A percentile compares a stretch with the other conserved stretches of the same genome.
phyloP scores from a whole-genome alignment of 176 grass and related monocot genomes.

The Phoenix dactylifera region DNA sequence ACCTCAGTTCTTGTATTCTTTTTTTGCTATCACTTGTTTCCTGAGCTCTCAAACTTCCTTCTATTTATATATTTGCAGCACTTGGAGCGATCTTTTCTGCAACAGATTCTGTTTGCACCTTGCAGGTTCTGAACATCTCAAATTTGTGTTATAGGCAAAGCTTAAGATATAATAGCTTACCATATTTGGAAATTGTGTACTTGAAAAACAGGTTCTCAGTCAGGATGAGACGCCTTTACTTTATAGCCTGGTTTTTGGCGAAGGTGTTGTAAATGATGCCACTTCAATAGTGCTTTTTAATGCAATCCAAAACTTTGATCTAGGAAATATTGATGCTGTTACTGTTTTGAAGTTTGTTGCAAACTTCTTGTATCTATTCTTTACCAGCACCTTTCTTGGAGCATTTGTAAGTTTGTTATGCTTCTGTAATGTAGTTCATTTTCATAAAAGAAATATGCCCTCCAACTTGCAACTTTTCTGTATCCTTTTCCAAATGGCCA shows the following conservation, averaged over 20 bases:
- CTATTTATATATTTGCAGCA: conserved; percentile 39
- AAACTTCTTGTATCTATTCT: conserved; percentile 67
- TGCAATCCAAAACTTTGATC: conserved; percentile 72
- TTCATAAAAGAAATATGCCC: too few species aligned
- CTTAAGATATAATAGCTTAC: neutral
- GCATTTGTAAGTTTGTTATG: conserved; percentile 55
- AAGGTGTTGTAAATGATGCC: conserved; percentile 98
- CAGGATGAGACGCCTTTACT: conserved; percentile 93
- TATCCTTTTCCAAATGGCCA: too few species aligned
- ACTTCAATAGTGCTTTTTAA: conserved; percentile 93
- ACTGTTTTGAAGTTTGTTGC: conserved; percentile 46
- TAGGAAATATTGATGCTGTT: conserved; percentile 26
- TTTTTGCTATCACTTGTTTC: conserved; percentile 14
- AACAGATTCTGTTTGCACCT: conserved; percentile 93
- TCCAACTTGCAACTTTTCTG: too few species aligned
- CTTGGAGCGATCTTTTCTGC: conserved; percentile 95
- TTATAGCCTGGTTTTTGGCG: conserved; percentile 93
- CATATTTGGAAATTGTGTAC: neutral
- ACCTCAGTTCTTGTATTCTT: neutral
- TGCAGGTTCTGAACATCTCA: conserved; percentile 36
- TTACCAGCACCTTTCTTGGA: conserved; percentile 72
- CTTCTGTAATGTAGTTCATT: neutral
- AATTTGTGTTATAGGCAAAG: neutral
- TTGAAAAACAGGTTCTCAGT: conserved; percentile 48
- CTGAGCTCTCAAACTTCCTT: neutral